Evolutionary conservation across 2,329 filamentous ascomycete species (phyloP).

Genomic region (Epichloe sp.): DNA sequence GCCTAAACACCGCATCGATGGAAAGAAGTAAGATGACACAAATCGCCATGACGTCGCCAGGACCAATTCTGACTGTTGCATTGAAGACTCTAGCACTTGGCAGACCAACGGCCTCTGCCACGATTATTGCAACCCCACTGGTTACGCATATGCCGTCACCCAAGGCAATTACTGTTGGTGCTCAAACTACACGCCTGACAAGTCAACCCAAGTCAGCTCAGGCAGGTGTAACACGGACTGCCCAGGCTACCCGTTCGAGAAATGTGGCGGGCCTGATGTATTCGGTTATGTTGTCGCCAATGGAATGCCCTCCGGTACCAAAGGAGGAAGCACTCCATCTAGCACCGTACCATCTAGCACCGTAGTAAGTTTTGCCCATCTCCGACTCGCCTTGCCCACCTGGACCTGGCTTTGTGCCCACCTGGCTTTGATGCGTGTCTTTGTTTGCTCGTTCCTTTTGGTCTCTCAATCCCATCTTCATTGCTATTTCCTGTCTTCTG

Average conservation of each 20-base stretch:
- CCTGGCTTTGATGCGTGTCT: not conserved
- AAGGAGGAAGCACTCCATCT: conserved; percentile 13
- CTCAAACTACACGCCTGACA: conserved; percentile 50
- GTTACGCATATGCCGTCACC: conserved; percentile 56
- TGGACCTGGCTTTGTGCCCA: not conserved
- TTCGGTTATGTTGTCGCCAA: conserved; percentile 53
- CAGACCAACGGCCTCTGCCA: conserved; percentile 61
- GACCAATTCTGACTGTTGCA: conserved; percentile 1
- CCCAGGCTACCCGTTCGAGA: conserved; percentile 54
- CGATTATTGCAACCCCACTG: conserved; percentile 36
- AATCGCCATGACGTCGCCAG: no score
- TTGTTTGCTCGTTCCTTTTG: not conserved
- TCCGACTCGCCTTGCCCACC: conserved; percentile 1
- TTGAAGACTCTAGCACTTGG: conserved; percentile 38
- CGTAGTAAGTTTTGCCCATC: conserved; percentile 14
- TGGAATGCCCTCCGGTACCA: conserved; percentile 43
- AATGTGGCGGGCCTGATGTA: conserved; percentile 48
- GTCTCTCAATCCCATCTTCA: not conserved
- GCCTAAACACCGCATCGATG: conserved; percentile 22
- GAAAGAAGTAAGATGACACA: conserved; percentile 17
- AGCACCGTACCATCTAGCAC: conserved; percentile 12
- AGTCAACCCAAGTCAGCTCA: conserved; percentile 24
- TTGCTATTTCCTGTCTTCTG: not conserved
- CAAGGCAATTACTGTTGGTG: conserved; percentile 60
- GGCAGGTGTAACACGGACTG: conserved; percentile 43